These are phyloP conservation scores for Colletotrichum lini DNA, from an alignment of 2,329 filamentous ascomycete genomes.

Conservation along the genomic window DNA sequence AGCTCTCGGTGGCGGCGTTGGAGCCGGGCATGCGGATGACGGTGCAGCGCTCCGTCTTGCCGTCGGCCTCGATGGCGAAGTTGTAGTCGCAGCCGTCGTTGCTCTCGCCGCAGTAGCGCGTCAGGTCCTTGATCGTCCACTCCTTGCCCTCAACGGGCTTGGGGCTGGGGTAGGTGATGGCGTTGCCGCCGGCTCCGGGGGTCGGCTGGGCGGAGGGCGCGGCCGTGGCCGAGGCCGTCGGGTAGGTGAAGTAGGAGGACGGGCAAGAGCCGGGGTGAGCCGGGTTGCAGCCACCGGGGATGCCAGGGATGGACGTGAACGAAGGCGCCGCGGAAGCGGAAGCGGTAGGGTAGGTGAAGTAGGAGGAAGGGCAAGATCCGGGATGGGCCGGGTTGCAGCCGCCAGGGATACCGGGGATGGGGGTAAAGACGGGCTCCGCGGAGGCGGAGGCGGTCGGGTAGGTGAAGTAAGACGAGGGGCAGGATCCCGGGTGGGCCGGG, in stretches of 20 bases:
- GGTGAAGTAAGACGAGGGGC: too few species aligned
- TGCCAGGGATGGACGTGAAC: constrained; percentile 28
- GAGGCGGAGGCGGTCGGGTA: too few species aligned
- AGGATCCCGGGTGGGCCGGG: constrained; percentile 19
- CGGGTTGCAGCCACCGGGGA: constrained; percentile 40
- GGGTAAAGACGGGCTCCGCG: not conserved
- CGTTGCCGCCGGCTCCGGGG: not conserved
- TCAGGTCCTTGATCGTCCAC: constrained; percentile 34
- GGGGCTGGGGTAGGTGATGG: constrained; percentile 18
- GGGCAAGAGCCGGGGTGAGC: constrained; percentile 35
- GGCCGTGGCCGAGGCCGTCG: constrained; percentile 13
- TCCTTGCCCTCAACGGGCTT: constrained; percentile 22
- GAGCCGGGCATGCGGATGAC: constrained; percentile 25
- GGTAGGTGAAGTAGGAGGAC: constrained; percentile 17
- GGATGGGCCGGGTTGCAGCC: constrained; percentile 41
- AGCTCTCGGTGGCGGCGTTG: constrained; percentile 30
- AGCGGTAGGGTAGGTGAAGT: constrained; percentile 30
- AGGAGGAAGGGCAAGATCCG: constrained; percentile 36
- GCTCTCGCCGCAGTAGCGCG: constrained; percentile 23
- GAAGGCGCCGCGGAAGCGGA: constrained; percentile 10
- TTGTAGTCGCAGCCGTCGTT: constrained; percentile 37
- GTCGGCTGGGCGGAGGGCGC: constrained; percentile 3
- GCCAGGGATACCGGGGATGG: constrained; percentile 32
- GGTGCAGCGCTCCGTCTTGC: constrained; percentile 23
- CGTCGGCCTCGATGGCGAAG: constrained; percentile 34